Conservation (phyloP, 345 rosid genomes). For the Pseudoturritis turrita region DNA sequence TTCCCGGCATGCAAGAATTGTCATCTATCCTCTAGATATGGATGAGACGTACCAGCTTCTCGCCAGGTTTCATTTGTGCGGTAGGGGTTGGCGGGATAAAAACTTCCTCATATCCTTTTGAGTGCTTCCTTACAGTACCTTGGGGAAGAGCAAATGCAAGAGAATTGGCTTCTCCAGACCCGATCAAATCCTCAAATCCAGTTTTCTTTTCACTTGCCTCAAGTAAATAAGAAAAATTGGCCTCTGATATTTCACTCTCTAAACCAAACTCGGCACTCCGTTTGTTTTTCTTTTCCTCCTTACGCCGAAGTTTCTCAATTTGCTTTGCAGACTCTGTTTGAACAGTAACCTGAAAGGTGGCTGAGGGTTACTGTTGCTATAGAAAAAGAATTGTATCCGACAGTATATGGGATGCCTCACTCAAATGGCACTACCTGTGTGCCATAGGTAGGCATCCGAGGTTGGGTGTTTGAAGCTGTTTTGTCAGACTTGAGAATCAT, state of each 20-base stretch:
- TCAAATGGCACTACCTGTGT: conserved; percentile 60
- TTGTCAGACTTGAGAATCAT: conserved; percentile 70
- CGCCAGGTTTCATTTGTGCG: conserved; percentile 88
- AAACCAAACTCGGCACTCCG: conserved; percentile 66
- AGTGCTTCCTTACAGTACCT: conserved; percentile 81
- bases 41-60: conserved; percentile 69
- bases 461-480: conserved; percentile 55
- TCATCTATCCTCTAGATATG: conserved; percentile 5
- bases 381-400: not conserved
- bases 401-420: not conserved
- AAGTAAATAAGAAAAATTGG: conserved; percentile 84
- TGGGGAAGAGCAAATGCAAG: conserved; percentile 78
- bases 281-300: conserved; percentile 85
- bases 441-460: conserved; percentile 92
- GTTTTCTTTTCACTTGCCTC: conserved; percentile 81
- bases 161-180: conserved; percentile 58
- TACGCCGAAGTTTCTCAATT: conserved; percentile 93
- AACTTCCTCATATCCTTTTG: conserved; percentile 93
- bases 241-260: conserved; percentile 56
- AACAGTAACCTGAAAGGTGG: conserved; percentile 70
- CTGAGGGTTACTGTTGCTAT: not conserved
- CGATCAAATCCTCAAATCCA: conserved; percentile 62
- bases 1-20: not conserved
- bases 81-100: conserved; percentile 86
- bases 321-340: conserved; percentile 86